phyloP scores from a whole-genome alignment of 2,329 filamentous ascomycete species.

The Rhynchosporium agropyri region DNA sequence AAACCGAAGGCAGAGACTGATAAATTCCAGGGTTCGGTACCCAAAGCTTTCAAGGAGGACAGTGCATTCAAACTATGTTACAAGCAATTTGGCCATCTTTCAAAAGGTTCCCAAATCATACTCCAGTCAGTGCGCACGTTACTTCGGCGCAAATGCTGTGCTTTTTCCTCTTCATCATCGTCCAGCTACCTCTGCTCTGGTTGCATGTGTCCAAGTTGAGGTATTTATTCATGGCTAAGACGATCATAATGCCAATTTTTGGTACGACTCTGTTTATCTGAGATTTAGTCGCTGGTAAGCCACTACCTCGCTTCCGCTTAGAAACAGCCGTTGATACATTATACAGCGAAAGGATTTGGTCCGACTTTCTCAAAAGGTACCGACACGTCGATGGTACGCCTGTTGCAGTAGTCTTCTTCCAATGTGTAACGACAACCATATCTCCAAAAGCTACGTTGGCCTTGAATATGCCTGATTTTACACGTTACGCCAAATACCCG shows the following conservation, averaged over 20 bases:
- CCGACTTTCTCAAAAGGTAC: conserved; percentile 33
- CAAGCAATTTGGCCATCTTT: conserved; percentile 57
- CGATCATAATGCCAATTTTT: conserved; percentile 40
- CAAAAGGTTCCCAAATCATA: conserved; percentile 51
- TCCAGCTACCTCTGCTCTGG: conserved; percentile 47
- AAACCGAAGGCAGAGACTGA: background rate
- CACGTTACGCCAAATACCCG: conserved; percentile 37
- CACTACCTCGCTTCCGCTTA: background rate
- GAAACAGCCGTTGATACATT: background rate
- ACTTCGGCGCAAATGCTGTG: conserved; percentile 58
- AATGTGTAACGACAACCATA: conserved; percentile 33
- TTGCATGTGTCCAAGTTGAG: conserved; percentile 52
- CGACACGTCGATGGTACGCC: conserved; percentile 28
- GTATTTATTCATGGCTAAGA: conserved; percentile 55
- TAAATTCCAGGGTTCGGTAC: conserved; percentile 30
- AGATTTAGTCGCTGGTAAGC: conserved; percentile 30
- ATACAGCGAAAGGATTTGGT: conserved; percentile 32
- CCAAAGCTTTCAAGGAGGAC: conserved; percentile 34
- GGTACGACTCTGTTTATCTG: conserved; percentile 35
- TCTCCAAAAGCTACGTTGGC: conserved; percentile 37
- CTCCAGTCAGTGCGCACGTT: conserved; percentile 52
- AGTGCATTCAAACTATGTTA: conserved; percentile 47
- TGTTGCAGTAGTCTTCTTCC: conserved; percentile 29
- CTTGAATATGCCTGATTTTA: conserved; percentile 41
- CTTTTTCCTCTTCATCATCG: conserved; percentile 50